Percentiles rank a stretch among this genome's conserved stretches.
phyloP scores from a whole-genome alignment of 306 rosid species.

The Sophora flavescens region DNA sequence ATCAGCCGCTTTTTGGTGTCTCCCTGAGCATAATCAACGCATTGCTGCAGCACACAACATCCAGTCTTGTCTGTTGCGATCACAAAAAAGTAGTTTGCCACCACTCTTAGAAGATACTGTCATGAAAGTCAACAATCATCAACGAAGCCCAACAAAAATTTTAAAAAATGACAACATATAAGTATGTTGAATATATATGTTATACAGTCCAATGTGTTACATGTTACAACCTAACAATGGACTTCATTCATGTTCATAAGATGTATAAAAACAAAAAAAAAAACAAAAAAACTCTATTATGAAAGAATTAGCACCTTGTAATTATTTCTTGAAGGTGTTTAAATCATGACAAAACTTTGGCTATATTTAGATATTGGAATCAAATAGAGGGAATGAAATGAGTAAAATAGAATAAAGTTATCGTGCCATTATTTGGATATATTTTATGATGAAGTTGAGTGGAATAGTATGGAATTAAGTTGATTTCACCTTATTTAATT shows the following conservation, averaged over 20 bases:
- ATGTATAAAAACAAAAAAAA: neutral
- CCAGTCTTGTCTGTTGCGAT: constrained; percentile 69
- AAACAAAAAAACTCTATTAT: neutral
- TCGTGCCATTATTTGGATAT: no score
- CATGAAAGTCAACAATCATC: constrained; percentile 40
- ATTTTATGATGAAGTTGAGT: no score
- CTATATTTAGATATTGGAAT: no score
- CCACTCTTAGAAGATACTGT: constrained; percentile 60
- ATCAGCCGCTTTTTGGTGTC: constrained; percentile 47
- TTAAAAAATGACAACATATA: neutral
- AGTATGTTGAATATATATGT: neutral
- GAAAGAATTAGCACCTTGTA: neutral
- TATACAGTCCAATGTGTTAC: neutral
- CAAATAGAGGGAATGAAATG: no score
- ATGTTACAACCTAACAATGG: neutral
- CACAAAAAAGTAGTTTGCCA: constrained; percentile 49
- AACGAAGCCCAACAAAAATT: no score
- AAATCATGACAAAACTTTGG: neutral
- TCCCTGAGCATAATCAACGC: constrained; percentile 53
- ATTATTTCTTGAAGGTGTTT: neutral
- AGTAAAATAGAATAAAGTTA: no score
- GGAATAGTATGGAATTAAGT: no score
- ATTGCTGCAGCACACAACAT: constrained; percentile 69
- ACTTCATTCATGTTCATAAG: neutral
- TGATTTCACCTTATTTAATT: no score